phyloP scores from a whole-genome alignment of 768 basidiomycete species.

The Exsudoporus frostii region DNA sequence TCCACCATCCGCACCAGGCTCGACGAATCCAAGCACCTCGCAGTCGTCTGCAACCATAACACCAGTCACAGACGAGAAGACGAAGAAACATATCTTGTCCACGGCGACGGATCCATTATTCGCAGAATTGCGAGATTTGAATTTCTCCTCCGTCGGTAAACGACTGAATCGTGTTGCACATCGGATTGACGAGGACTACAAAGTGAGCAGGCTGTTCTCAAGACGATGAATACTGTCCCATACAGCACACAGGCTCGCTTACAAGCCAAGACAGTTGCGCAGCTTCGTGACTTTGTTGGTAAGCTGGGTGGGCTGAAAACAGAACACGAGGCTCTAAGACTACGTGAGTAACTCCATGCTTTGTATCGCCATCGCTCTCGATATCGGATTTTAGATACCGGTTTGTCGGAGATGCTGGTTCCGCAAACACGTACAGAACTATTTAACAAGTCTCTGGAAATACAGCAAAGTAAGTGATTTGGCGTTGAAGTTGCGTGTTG shows the following conservation, averaged over 20 bases:
- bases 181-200: slow-evolving; percentile 89
- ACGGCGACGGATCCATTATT: slow-evolving; percentile 76
- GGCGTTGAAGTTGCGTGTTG: background rate
- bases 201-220: slow-evolving; percentile 42
- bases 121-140: slow-evolving; percentile 81
- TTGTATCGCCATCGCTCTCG: background rate
- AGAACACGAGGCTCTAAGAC: slow-evolving; percentile 83
- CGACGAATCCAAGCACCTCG: slow-evolving; percentile 39
- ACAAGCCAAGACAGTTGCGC: slow-evolving; percentile 85
- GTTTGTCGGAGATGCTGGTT: slow-evolving; percentile 87
- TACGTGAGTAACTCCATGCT: slow-evolving; percentile 58
- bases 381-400: slow-evolving; percentile 63
- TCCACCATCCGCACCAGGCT: slow-evolving; percentile 47
- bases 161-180: slow-evolving; percentile 78
- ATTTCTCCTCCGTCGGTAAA: slow-evolving; percentile 87
- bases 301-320: slow-evolving; percentile 89
- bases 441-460: slow-evolving; percentile 90
- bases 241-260: slow-evolving; percentile 57
- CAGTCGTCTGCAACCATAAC: slow-evolving; percentile 44
- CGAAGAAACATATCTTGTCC: slow-evolving; percentile 87
- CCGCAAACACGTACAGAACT: slow-evolving; percentile 79
- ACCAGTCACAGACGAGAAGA: slow-evolving; percentile 69
- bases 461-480: slow-evolving; percentile 79
- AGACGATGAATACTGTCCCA: slow-evolving; percentile 2
- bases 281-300: slow-evolving; percentile 93